Percentiles rank a stretch among this genome's conserved stretches.
These are phyloP conservation scores for Halteria grandinella DNA, from an alignment of 73 alveolate species.

Conservation along the genomic window DNA sequence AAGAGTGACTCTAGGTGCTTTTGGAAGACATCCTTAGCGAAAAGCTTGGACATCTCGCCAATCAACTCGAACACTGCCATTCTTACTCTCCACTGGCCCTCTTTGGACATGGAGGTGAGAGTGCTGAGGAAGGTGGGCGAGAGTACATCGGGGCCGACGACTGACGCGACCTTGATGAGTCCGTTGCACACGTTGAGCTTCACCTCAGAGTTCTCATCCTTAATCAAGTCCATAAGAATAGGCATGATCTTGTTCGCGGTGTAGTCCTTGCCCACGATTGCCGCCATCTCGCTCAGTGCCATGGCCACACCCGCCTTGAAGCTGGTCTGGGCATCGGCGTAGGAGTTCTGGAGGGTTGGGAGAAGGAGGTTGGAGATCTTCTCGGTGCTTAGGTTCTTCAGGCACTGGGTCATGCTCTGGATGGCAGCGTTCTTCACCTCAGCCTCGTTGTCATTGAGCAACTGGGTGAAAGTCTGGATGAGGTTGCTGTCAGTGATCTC, in stretches of 20 bases:
- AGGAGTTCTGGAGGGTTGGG: slow-evolving; percentile 59
- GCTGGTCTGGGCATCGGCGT: slow-evolving; percentile 68
- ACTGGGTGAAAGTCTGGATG: slow-evolving; percentile 86
- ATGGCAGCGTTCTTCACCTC: slow-evolving; percentile 97
- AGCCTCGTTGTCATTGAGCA: slow-evolving; percentile 94
- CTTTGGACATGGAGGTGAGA: slow-evolving; percentile 88
- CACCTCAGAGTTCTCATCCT: slow-evolving; percentile 98
- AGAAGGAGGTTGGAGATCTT: slow-evolving; percentile 64
- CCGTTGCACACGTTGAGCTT: slow-evolving; percentile 90
- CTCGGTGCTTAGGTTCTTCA: slow-evolving; percentile 66
- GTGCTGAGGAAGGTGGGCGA: slow-evolving; percentile 72
- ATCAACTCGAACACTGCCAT: slow-evolving; percentile 86
- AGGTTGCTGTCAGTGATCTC: slow-evolving; percentile 90
- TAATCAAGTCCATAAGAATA: slow-evolving; percentile 86
- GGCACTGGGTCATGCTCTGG: slow-evolving; percentile 63
- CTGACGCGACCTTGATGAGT: slow-evolving; percentile 87
- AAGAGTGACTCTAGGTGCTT: slow-evolving; percentile 84
- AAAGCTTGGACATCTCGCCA: slow-evolving; percentile 81
- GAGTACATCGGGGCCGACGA: slow-evolving; percentile 91
- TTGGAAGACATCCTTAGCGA: slow-evolving; percentile 90
- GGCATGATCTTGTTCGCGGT: slow-evolving; percentile 82
- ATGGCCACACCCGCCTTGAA: slow-evolving; percentile 86
- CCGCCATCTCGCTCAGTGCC: slow-evolving; percentile 88
- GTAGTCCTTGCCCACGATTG: slow-evolving; percentile 87
- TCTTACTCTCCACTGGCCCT: slow-evolving; percentile 97